Evolutionary conservation across 106 monocot species (phyloP).

Genomic region (Ottelia alismoides): DNA sequence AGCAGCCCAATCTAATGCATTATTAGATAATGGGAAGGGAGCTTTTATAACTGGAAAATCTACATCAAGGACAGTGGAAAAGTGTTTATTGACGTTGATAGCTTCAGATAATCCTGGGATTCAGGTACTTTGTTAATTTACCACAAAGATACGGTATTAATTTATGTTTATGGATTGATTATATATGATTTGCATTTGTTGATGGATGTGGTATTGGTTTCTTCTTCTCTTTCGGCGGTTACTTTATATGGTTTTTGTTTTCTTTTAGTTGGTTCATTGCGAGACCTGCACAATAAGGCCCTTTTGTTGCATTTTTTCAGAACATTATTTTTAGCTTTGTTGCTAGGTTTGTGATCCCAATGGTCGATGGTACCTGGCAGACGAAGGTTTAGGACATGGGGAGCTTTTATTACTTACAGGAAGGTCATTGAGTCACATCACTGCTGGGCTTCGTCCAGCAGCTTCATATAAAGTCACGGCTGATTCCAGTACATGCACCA

Average conservation of each 20-base stretch:
- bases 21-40: conserved; percentile 28
- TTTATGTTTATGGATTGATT: too few relatives aligned
- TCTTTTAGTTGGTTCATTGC: too few relatives aligned
- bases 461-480: conserved; percentile 31
- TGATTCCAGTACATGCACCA: conserved; percentile 20
- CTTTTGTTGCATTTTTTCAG: too few relatives aligned
- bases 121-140: too few relatives aligned
- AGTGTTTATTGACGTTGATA: conserved; percentile 65
- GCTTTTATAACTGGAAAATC: conserved; percentile 25
- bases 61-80: conserved; percentile 47
- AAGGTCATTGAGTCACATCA: conserved; percentile 65
- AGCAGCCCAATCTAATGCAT: conserved; percentile 40
- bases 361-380: conserved; percentile 85
- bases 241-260: too few relatives aligned
- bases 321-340: too few relatives aligned
- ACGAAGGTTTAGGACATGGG: conserved; percentile 31
- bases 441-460: conserved; percentile 75
- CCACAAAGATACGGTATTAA: too few relatives aligned
- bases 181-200: too few relatives aligned
- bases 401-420: conserved; percentile 80
- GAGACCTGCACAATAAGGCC: too few relatives aligned
- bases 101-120: conserved; percentile 70
- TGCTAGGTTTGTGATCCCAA: conserved; percentile 97
- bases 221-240: too few relatives aligned
- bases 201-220: too few relatives aligned